Evolutionary conservation across 2,329 filamentous ascomycete genomes (phyloP), one percentile per base, ranked within the genome.

Genomic region (Verticillium tricorpus): DNA sequence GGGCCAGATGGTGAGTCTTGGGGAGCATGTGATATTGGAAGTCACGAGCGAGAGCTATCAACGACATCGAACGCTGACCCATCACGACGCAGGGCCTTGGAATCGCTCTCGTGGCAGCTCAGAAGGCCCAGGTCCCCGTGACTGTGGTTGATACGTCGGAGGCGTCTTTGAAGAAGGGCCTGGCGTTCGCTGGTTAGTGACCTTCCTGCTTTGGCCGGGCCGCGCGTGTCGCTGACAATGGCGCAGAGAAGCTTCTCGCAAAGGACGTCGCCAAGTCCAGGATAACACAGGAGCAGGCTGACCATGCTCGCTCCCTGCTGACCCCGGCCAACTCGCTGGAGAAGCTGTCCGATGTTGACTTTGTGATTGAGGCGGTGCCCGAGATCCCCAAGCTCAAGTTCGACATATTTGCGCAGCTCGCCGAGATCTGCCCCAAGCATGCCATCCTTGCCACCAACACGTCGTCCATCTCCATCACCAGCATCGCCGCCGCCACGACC

Each of bases 391-490:
- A 89, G 59, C 85, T 99, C 66, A 99, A 99, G 78, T 87, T 88
- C 67, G 87, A 88, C 67, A 96, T 99, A 67, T 99, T 99, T 78
- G 80, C 86, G 66, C 84, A 89, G 71, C 84, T 99, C 12, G 93
- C 93, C 7, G 80, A 90, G 69, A 88, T 96, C 68, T 93, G 91
- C 68, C 89, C 92, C 12, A 81, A 88, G 59, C 92, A 98, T 72
- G 87, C 95, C 63, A 91, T 99, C 69, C 85, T 99, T 39, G 94
- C 95, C 5, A 99, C 95, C 65, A 99, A 99, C 80, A 99, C 95
- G 7, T 97, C 93, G n/a, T 97, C 93, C 64, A 99, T 99, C 73
- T 94, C 92, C 64, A 97, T 99, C 75, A 99, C 95, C 54, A 90
- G 90, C 72, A 97, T 99, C 70, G 95, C 95, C 22, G 93, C 95